Base-by-base conservation (phyloP, 139 green algal genomes). In the Mesotaenium endlicherianum region DNA sequence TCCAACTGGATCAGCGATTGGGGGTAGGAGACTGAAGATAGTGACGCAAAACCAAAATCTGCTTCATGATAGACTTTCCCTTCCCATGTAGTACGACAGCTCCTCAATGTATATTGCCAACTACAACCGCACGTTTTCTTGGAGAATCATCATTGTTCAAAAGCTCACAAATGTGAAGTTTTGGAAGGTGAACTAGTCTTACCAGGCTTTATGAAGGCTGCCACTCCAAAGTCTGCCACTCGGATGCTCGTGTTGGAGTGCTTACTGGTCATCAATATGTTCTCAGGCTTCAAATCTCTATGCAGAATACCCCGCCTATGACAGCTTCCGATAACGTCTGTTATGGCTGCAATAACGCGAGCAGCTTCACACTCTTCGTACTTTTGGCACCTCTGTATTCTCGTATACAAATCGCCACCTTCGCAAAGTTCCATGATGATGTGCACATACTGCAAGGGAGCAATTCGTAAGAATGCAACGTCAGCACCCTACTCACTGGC, bases 361-460 rank as follows among this genome's bases (percentile, higher is more conserved):
- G 95, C 94, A 41, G 95, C 95, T 58, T 93, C 92, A 78, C 92
- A 92, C 90, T 98, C 95, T 53, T 75, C 92, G 82, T 95, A 97
- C 71, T 95, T 89, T 4, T 93, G 92, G 36, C 87, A 77, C 34
- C 47, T 41, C 3, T 89, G 89, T 64, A 98, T 98, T 38, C 92
- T 77, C 82, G 98, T 95, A 89, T 98, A 98, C 30, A 98, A 92
- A 89, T 98, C 95, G 0, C 95, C 95, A 16, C 95, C 95, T 2
- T 87, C 88, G 87, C 93, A 96, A 8, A 98, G 84, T 86, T 97
- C 94, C 94, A 96, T 95, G 34, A 94, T 82, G 43, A 91, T 74
- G 60, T 91, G 84, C 6, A 92, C 77, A 36, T 81, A 41, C 75
- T 81, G 75, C 69, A 72, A 11, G 20, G 26, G 26, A 31, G 44